These are phyloP conservation scores for Erigeron canadensis DNA, from an alignment of 129 eudicot species.

Conservation along the genomic window DNA sequence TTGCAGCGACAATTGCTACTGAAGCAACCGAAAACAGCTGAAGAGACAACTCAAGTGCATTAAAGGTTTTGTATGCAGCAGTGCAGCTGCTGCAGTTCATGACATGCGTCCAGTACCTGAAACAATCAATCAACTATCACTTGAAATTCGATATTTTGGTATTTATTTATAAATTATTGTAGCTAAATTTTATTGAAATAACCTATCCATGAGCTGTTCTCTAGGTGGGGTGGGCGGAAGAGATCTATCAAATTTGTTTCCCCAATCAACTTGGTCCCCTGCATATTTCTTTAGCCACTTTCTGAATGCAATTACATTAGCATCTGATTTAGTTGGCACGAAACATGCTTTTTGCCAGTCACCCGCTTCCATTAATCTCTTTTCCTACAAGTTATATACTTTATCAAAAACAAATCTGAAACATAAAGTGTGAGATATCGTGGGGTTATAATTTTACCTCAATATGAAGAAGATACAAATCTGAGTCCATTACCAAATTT, in stretches of 20 bases:
- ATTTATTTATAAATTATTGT: too few species aligned
- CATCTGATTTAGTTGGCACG: conserved; percentile 77
- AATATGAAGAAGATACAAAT: conserved; percentile 70
- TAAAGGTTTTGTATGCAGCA: conserved; percentile 50
- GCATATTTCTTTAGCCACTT: conserved; percentile 69
- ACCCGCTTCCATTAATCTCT: conserved; percentile 51
- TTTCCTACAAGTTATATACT: conserved; percentile 41
- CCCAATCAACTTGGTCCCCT: conserved; percentile 59
- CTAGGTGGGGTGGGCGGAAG: conserved; percentile 75
- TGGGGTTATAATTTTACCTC: conserved; percentile 42
- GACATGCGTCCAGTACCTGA: conserved; percentile 74
- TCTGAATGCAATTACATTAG: conserved; percentile 56
- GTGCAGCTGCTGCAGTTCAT: conserved; percentile 69
- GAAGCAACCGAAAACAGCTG: conserved; percentile 48
- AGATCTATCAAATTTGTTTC: conserved; percentile 40
- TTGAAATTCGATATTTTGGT: not conserved
- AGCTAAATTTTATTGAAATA: not conserved
- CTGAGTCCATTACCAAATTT: conserved; percentile 70
- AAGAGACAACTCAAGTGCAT: conserved; percentile 39
- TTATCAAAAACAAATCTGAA: not conserved
- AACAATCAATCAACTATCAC: not conserved
- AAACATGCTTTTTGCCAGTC: conserved; percentile 74
- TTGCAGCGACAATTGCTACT: conserved; percentile 58
- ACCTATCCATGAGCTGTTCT: conserved; percentile 76
- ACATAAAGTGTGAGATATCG: not conserved